A percentile compares a stretch with the other conserved stretches of the same genome.
Conservation (phyloP, 2,329 filamentous ascomycete genomes). For the Fonsecaea multimorphosa region DNA sequence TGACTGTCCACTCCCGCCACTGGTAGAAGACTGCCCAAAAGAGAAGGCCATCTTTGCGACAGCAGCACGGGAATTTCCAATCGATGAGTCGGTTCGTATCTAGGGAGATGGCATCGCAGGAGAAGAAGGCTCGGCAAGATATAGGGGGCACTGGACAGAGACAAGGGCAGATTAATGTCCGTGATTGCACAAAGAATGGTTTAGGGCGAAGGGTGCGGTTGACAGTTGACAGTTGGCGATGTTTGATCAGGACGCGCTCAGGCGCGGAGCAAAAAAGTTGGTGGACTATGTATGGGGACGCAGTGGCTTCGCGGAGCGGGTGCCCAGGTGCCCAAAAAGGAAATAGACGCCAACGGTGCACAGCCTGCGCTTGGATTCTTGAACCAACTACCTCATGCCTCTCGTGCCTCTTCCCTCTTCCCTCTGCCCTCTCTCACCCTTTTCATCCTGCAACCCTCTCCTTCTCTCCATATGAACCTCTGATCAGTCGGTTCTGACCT, state of each 20-base stretch:
- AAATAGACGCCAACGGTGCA: slow-evolving; percentile 6
- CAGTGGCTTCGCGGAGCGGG: neutral
- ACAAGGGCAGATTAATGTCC: slow-evolving; percentile 4
- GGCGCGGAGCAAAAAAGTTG: slow-evolving; percentile 21
- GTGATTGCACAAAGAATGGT: neutral
- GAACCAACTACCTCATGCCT: neutral
- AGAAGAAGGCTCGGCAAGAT: neutral
- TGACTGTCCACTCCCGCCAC: slow-evolving; percentile 26
- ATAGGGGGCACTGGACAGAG: neutral
- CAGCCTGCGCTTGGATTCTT: slow-evolving; percentile 4
- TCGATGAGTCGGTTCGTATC: neutral
- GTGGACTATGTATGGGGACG: too few relatives aligned
- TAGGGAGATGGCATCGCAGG: slow-evolving; percentile 26
- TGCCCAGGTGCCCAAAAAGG: slow-evolving; percentile 8
- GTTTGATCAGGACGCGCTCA: slow-evolving; percentile 21
- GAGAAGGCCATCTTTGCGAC: slow-evolving; percentile 27
- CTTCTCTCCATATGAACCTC: neutral
- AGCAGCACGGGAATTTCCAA: slow-evolving; percentile 39
- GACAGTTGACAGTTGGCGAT: slow-evolving; percentile 27
- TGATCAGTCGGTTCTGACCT: neutral
- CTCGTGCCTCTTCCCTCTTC: neutral
- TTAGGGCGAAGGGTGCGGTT: neutral
- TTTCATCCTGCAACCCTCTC: neutral
- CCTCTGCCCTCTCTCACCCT: neutral
- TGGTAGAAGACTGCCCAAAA: slow-evolving; percentile 26